Evolutionary conservation across 169 alveolate genomes (phyloP), one percentile per base, ranked within the genome.

Genomic region (Plasmodium gallinaceum): DNA sequence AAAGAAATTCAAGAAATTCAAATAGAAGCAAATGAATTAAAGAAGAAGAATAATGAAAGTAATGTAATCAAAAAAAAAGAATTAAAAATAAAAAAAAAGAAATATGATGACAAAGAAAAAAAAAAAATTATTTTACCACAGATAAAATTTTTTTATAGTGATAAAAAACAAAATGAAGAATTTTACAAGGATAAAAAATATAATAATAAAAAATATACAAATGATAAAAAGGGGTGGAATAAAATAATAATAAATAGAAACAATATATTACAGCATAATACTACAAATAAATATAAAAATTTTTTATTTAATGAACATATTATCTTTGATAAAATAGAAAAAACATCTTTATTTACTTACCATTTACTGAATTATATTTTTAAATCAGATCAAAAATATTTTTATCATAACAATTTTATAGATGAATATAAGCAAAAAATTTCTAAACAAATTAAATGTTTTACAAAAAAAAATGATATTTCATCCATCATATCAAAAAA

Each of bases 161-260:
- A 46, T 22, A 20, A 52, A 24, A 70, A 70, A 52, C 26, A 48
- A 24, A 20, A 20, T 10, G 48, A 70, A 70, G 32, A 26, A 20
- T 70, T 9, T 22, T 12, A 48, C 20, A 20, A 70, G 18, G 22
- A 10, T 9, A 65, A 37, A 39, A n/a, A 42, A 32, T 37, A 5
- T 39, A 14, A 14, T 64, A 48, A 22, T 58, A 8, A 48, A 64
- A 22, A 5, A 18, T 16, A 14, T 10, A 20, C 5, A 32, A 78
- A 60, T 9, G 80, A 64, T 16, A 83, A 83, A 62, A 83, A 83
- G 52, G 68, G 68, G 18, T 83, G 91, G 91, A 83, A 73, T 61
- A 57, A 83, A 83, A 83, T 83, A 62, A 83, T 69, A 70, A 83
- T 83, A 42, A 83, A 83, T 32, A 46, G 92, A 86, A 86, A 86